Conservation (phyloP, 345 rosid species). For the Cardamine resedifolia region DNA sequence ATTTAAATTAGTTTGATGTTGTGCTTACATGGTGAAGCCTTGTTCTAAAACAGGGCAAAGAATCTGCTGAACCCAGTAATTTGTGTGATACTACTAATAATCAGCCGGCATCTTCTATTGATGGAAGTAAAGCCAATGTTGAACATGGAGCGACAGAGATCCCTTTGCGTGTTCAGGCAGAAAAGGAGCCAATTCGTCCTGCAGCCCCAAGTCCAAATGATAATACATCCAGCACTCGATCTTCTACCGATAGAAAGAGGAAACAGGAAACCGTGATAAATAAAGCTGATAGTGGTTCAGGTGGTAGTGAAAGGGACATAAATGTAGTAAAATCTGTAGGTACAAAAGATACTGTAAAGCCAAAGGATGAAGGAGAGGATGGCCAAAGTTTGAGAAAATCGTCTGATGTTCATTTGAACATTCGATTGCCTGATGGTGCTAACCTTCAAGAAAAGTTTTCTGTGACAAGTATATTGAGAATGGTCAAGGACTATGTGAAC, state of each 20-base stretch:
- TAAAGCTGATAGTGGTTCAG: slow-evolving; percentile 28
- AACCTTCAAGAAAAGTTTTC: slow-evolving; percentile 75
- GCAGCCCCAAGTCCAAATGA: slow-evolving; percentile 23
- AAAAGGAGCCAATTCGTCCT: slow-evolving; percentile 35
- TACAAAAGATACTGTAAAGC: slow-evolving; percentile 14
- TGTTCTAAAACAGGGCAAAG: slow-evolving; percentile 28
- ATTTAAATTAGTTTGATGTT: slow-evolving; percentile 17
- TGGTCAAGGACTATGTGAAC: slow-evolving; percentile 73
- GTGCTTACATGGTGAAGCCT: slow-evolving; percentile 23
- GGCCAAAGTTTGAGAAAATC: slow-evolving; percentile 28
- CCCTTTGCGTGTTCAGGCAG: slow-evolving; percentile 27
- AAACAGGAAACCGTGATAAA: slow-evolving; percentile 26
- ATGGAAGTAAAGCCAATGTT: slow-evolving; percentile 25
- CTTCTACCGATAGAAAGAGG: slow-evolving; percentile 34
- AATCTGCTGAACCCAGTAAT: slow-evolving; percentile 34
- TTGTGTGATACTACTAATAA: slow-evolving; percentile 19
- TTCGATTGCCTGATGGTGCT: slow-evolving; percentile 65
- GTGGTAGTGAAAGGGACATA: slow-evolving; percentile 20
- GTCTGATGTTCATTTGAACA: slow-evolving; percentile 67
- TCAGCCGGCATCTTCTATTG: slow-evolving; percentile 37
- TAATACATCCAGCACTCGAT: slow-evolving; percentile 28
- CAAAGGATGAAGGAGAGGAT: slow-evolving; percentile 35
- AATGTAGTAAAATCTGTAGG: slow-evolving; percentile 3
- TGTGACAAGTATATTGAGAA: slow-evolving; percentile 52
- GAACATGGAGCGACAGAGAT: slow-evolving; percentile 36